These are phyloP conservation scores for Eucalyptus grandis DNA, from an alignment of 345 rosid genomes.

Conservation along the genomic window DNA sequence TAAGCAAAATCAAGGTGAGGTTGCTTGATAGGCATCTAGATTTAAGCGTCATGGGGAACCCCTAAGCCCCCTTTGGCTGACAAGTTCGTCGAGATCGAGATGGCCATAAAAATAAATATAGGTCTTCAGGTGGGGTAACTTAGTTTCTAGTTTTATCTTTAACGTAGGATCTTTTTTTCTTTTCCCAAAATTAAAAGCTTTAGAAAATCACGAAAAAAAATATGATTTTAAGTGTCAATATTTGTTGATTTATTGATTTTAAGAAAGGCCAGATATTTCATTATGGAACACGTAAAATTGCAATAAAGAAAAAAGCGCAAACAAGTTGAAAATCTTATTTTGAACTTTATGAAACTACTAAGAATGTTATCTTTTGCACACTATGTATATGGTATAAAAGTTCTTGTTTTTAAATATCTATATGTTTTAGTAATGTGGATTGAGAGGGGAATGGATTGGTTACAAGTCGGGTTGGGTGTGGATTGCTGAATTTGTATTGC, in stretches of 20 bases:
- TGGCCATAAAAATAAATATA: background rate
- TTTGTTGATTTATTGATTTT: no score
- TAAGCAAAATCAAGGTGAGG: background rate
- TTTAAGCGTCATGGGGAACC: background rate
- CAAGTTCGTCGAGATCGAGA: background rate
- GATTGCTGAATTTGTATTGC: no score
- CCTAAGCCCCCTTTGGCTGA: background rate
- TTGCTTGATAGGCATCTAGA: background rate
- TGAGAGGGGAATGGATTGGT: background rate
- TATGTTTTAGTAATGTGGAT: background rate
- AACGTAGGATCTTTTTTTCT: background rate
- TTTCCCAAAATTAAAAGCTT: no score
- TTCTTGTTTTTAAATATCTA: background rate
- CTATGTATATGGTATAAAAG: background rate
- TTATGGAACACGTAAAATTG: background rate
- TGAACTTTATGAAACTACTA: background rate
- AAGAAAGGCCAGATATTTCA: background rate
- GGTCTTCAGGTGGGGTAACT: background rate
- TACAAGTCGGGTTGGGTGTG: background rate
- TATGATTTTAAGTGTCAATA: no score
- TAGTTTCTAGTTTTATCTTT: no score
- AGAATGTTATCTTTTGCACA: background rate
- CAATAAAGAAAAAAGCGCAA: no score
- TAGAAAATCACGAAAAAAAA: no score
- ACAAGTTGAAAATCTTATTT: background rate